phyloP scores from a whole-genome alignment of 352 stramenopile species.

The Phytophthora fragariae region DNA sequence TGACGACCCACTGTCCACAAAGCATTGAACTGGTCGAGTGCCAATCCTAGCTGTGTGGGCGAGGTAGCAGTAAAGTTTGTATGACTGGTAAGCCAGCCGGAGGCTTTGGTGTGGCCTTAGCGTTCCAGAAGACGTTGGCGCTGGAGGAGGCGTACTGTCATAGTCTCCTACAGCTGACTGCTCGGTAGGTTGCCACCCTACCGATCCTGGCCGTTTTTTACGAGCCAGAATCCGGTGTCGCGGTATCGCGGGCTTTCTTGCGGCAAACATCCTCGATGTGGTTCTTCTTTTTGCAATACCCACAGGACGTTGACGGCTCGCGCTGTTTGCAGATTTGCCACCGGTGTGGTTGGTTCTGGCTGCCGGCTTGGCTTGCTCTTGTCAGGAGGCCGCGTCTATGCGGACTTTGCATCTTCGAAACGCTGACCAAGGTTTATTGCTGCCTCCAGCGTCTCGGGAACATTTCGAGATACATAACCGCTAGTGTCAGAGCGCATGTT shows the following conservation, averaged over 20 bases:
- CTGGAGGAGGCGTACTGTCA: constrained; percentile 11
- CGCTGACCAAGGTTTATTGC: constrained; percentile 7
- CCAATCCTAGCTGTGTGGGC: neutral
- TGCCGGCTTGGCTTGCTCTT: constrained; percentile 19
- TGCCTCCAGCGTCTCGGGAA: constrained; percentile 7
- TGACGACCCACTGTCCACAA: constrained; percentile 12
- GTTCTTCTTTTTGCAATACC: constrained; percentile 15
- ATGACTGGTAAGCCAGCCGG: constrained; percentile 5
- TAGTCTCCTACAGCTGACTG: neutral
- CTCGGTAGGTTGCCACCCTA: constrained; percentile 27
- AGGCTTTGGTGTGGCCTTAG: neutral
- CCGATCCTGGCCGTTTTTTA: constrained; percentile 21
- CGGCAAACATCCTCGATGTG: constrained; percentile 22
- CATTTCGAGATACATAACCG: constrained; percentile 14
- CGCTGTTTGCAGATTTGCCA: neutral
- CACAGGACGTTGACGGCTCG: neutral
- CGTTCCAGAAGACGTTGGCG: constrained; percentile 1
- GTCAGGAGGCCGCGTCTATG: neutral
- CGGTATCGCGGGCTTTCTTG: constrained; percentile 2
- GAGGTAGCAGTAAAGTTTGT: constrained; percentile 25
- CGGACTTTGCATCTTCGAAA: constrained; percentile 15
- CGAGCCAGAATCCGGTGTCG: constrained; percentile 16
- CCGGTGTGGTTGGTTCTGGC: constrained; percentile 6
- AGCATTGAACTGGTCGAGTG: neutral
- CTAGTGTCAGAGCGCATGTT: constrained; percentile 14